Conservation (phyloP, 805 yeast species). For the Pichia eremophila region DNA sequence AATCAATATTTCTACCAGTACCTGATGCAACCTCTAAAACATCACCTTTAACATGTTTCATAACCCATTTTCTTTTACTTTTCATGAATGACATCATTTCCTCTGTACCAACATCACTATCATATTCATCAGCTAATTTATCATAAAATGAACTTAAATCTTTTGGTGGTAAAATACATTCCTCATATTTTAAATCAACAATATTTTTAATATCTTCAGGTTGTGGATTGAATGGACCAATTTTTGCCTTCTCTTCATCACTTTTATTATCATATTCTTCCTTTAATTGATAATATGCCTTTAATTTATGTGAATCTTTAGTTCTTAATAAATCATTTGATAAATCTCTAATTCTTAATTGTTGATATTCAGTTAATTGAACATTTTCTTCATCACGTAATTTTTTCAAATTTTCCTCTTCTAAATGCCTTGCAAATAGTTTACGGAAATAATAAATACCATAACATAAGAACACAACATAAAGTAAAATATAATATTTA, state of each 20-base stretch:
- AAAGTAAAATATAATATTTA: conserved; percentile 51
- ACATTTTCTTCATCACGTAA: conserved; percentile 26
- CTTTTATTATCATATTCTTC: conserved; percentile 21
- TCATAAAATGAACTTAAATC: conserved; percentile 82
- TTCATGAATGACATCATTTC: conserved; percentile 54
- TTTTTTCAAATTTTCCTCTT: conserved; percentile 30
- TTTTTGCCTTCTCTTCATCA: conserved; percentile 12
- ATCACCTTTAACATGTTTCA: conserved; percentile 75
- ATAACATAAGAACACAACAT: conserved; percentile 44
- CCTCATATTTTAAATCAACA: conserved; percentile 23
- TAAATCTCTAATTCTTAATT: conserved; percentile 50
- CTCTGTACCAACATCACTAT: conserved; percentile 67
- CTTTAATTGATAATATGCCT: conserved; percentile 48
- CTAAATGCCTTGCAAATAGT: conserved; percentile 55
- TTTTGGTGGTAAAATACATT: conserved; percentile 52
- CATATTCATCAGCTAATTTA: conserved; percentile 69
- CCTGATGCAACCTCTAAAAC: conserved; percentile 94
- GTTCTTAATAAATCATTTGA: conserved; percentile 51
- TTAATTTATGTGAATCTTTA: conserved; percentile 50
- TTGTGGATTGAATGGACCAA: conserved; percentile 26
- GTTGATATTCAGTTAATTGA: conserved; percentile 52
- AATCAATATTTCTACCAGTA: conserved; percentile 86
- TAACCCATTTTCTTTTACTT: conserved; percentile 65
- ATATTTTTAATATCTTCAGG: conserved; percentile 25
- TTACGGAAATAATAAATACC: conserved; percentile 62